phyloP scores from a whole-genome alignment of 768 basidiomycete species.

The Clitopilus hobsonii region DNA sequence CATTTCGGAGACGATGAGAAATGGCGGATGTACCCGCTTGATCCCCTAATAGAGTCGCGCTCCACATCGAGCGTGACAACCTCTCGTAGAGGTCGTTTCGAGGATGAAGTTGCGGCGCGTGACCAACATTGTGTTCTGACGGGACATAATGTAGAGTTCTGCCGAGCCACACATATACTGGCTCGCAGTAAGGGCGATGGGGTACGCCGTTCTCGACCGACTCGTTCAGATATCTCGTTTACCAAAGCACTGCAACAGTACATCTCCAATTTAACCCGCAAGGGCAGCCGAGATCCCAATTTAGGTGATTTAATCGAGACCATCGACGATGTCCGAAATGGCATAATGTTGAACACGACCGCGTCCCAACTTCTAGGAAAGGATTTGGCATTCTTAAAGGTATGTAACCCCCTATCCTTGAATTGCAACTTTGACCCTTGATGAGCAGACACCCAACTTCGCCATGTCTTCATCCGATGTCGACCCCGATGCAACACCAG shows the following conservation, averaged over 20 bases:
- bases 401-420: constrained; percentile 3
- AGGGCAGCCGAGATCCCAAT: constrained; percentile 9
- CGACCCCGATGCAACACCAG: constrained; percentile 6
- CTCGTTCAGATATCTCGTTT: constrained; percentile 5
- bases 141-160: not conserved
- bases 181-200: constrained; percentile 13
- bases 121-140: constrained; percentile 15
- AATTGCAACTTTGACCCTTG: not conserved
- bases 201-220: constrained; percentile 8
- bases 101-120: constrained; percentile 6
- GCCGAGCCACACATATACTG: constrained; percentile 15
- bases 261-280: constrained; percentile 10
- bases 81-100: constrained; percentile 9
- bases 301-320: constrained; percentile 7
- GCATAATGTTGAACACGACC: constrained; percentile 11
- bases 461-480: constrained; percentile 11
- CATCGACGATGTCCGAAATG: constrained; percentile 13
- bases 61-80: constrained; percentile 12
- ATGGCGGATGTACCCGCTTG: constrained; percentile 14
- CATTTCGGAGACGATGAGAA: constrained; percentile 12
- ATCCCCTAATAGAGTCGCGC: constrained; percentile 9
- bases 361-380: constrained; percentile 8
- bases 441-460: constrained; percentile 13
- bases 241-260: constrained; percentile 10
- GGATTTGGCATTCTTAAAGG: constrained; percentile 13